Conservation (phyloP, 768 basidiomycete species). For the Holtermanniella nyarrowii region DNA sequence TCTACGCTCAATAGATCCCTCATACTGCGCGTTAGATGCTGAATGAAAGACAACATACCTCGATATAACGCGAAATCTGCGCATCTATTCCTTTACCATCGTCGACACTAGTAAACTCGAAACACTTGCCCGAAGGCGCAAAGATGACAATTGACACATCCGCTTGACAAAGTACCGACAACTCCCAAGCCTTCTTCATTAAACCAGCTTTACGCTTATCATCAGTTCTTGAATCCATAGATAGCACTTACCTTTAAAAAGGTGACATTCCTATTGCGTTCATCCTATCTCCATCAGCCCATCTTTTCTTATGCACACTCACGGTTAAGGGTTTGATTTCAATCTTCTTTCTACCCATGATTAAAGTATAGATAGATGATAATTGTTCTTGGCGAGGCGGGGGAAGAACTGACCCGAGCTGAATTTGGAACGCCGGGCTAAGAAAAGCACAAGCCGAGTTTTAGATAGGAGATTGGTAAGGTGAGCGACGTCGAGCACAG, state of each 20-base stretch:
- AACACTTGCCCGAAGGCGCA: conserved; percentile 30
- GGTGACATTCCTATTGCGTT: conserved; percentile 40
- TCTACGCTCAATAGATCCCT: conserved; percentile 36
- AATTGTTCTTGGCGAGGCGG: background rate
- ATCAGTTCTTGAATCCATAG: background rate
- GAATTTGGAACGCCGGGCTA: background rate
- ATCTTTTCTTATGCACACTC: conserved; percentile 12
- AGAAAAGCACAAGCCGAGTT: too few relatives aligned
- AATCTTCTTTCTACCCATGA: conserved; percentile 40
- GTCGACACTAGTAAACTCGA: conserved; percentile 29
- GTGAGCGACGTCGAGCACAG: too few relatives aligned
- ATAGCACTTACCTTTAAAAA: conserved; percentile 34
- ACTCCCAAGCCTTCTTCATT: conserved; percentile 42
- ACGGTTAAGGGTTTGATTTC: conserved; percentile 36
- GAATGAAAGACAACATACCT: conserved; percentile 16
- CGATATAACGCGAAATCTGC: conserved; percentile 34
- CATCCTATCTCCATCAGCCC: conserved; percentile 18
- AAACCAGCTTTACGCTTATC: conserved; percentile 37
- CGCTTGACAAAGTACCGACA: conserved; percentile 37
- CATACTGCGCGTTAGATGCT: conserved; percentile 18
- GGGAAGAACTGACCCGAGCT: background rate
- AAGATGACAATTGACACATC: conserved; percentile 40
- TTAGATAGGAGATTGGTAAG: background rate
- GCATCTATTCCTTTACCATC: conserved; percentile 23
- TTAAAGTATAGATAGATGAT: conserved; percentile 1